Percentiles rank a stretch among this genome's conserved stretches.
Conservation (phyloP, 78 protist genomes). For the Dictyostelium citrinum region DNA sequence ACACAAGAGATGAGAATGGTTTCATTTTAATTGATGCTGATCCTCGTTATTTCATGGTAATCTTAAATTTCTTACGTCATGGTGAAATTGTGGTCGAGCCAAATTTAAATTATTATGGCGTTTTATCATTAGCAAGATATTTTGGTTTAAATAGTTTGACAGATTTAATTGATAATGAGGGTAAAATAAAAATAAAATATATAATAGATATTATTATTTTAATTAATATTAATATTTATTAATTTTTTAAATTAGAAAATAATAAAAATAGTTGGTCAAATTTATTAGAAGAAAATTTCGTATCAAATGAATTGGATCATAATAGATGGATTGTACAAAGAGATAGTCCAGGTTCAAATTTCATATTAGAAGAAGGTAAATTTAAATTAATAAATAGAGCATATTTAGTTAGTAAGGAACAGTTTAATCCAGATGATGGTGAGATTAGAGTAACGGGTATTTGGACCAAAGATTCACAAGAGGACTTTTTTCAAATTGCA, state of each 20-base stretch:
- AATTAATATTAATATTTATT: not conserved
- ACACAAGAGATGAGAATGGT: constrained; percentile 59
- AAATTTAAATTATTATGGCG: constrained; percentile 65
- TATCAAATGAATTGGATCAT: constrained; percentile 19
- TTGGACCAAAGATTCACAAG: constrained; percentile 26
- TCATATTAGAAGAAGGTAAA: constrained; percentile 42
- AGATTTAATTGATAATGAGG: constrained; percentile 54
- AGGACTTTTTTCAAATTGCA: constrained; percentile 54
- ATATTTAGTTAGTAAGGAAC: constrained; percentile 29
- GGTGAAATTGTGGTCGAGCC: constrained; percentile 71
- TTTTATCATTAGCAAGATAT: constrained; percentile 44
- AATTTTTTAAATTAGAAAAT: constrained; percentile 1
- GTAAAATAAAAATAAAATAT: not conserved
- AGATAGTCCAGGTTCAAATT: constrained; percentile 29
- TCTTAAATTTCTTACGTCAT: constrained; percentile 68
- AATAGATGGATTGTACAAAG: constrained; percentile 41
- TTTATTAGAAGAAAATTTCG: constrained; percentile 50
- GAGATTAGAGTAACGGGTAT: constrained; percentile 54
- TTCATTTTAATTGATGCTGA: constrained; percentile 61
- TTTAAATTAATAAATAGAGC: constrained; percentile 40
- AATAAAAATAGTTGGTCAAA: constrained; percentile 40
- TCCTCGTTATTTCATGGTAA: constrained; percentile 60
- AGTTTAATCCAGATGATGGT: constrained; percentile 66
- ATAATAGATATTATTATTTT: not conserved
- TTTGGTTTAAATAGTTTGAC: constrained; percentile 42